Evolutionary conservation across 169 alveolate genomes (phyloP), one percentile per base, ranked within the genome.

Genomic region (Theileria luwenshuni): DNA sequence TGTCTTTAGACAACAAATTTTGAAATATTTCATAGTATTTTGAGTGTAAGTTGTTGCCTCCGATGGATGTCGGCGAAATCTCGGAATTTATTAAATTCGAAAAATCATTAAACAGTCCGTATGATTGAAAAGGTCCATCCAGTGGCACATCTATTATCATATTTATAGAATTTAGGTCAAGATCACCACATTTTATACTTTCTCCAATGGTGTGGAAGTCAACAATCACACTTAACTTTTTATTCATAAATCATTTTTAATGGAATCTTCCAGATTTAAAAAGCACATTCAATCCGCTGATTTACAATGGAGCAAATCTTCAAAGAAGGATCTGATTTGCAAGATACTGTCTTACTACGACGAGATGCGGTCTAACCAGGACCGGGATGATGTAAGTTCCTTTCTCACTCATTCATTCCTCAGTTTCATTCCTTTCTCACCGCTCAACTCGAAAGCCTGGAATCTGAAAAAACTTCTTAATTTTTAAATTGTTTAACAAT

Each of bases 381-480:
- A 38, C 10, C 5, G 10, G 45, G 45, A 38, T n/a, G n/a, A n/a
- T n/a, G n/a, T n/a, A n/a, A n/a, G n/a, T n/a, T n/a, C n/a, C n/a
- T n/a, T n/a, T n/a, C n/a, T n/a, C n/a, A n/a, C n/a, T n/a, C n/a
- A 10, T 51, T 51, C 12, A 56, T 56, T 56, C 17, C 30, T 56
- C 30, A 56, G 65, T 56, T 56, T 56, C 38, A 56, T 21, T n/a
- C 65, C 38, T 56, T 56, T 56, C 65, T 56, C 23, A 56, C 23
- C 17, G 65, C 23, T 56, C 10, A 33, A 23, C 41, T 25, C 19
- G 43, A 56, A 56, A 56, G 38, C 17, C 6, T 56, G 17, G 32
- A 51, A 10, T 51, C 61, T 51, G n/a, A n/a, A n/a, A n/a, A n/a
- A n/a, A n/a, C n/a, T n/a, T n/a, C n/a, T n/a, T n/a, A n/a, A n/a